phyloP scores from a whole-genome alignment of 306 rosid genomes.

The Trichosanthes truncata region DNA sequence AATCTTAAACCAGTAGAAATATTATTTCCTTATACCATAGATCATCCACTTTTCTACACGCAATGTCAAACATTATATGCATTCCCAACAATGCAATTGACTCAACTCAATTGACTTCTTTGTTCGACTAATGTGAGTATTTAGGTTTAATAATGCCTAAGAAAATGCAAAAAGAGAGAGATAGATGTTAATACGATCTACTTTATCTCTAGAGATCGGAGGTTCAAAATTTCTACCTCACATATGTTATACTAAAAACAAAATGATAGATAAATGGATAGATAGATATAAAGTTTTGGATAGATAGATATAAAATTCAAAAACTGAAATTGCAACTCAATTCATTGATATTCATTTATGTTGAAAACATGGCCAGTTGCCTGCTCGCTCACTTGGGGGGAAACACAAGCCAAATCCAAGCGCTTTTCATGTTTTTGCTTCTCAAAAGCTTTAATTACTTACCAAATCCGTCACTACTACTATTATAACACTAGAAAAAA shows the following conservation, averaged over 20 bases:
- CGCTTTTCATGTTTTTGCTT: background rate
- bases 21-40: background rate
- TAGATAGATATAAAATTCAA: background rate
- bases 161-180: too few species aligned
- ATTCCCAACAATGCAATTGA: background rate
- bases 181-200: too few species aligned
- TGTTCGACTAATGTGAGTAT: too few species aligned
- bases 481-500: background rate
- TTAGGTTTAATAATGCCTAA: background rate
- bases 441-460: slow-evolving; percentile 4
- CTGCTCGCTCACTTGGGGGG: background rate
- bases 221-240: too few species aligned
- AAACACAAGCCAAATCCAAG: background rate
- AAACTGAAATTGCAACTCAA: background rate
- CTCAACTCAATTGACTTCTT: background rate
- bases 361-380: slow-evolving; percentile 2
- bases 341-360: background rate
- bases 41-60: background rate
- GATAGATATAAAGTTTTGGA: background rate
- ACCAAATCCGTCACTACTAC: background rate
- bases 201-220: too few species aligned
- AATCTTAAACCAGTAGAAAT: background rate
- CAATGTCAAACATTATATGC: background rate
- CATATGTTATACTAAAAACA: too few species aligned
- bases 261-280: background rate